Conservation (phyloP, 345 rosid genomes). For the Eutrema heterophyllum region DNA sequence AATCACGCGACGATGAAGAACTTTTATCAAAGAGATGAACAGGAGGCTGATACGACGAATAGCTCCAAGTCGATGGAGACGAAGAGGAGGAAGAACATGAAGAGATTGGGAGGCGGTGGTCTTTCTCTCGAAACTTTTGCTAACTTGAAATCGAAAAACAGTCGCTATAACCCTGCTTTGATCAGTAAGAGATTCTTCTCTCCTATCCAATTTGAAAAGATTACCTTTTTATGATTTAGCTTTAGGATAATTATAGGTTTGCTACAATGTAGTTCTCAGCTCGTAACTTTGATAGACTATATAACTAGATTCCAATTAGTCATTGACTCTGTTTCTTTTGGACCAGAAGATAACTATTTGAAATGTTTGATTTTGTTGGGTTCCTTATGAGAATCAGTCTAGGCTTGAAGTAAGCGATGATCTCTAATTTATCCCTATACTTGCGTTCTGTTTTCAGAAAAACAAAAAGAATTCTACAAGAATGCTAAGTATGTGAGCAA, state of each 20-base stretch:
- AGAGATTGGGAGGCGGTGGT: conserved; percentile 71
- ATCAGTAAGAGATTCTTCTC: conserved; percentile 40
- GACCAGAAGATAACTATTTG: background rate
- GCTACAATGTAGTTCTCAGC: too few relatives aligned
- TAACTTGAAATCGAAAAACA: conserved; percentile 48
- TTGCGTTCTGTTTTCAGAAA: conserved; percentile 36
- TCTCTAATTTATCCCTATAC: background rate
- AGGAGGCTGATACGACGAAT: background rate
- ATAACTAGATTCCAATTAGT: background rate
- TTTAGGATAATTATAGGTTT: too few relatives aligned
- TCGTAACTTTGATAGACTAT: too few relatives aligned
- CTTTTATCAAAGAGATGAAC: background rate
- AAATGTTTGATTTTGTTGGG: background rate
- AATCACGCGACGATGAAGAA: conserved; percentile 7
- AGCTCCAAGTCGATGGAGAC: conserved; percentile 10
- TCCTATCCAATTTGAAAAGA: background rate
- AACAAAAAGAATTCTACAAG: conserved; percentile 70
- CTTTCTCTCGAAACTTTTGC: conserved; percentile 85
- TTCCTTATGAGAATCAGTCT: background rate
- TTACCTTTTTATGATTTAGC: background rate
- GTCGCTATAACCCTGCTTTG: conserved; percentile 56
- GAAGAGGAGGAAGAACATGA: conserved; percentile 52
- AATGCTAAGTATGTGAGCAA: conserved; percentile 73
- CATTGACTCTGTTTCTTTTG: background rate
- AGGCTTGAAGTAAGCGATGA: background rate